Evolutionary conservation across 2,329 filamentous ascomycete species (phyloP).

Genomic region (Penicillium palitans): DNA sequence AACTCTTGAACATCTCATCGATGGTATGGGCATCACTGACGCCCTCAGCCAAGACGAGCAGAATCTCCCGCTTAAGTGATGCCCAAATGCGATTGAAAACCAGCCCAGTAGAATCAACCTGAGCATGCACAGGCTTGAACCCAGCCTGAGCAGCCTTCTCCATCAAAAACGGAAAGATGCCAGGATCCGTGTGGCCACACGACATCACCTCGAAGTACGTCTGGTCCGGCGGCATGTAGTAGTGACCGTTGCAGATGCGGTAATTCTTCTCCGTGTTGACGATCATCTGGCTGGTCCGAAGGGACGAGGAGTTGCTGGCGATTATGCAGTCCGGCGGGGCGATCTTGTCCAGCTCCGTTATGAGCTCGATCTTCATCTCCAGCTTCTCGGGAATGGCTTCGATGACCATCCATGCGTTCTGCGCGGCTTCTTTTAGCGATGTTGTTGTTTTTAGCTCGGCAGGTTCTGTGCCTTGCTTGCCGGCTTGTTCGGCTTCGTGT

Average conservation of each 20-base stretch:
- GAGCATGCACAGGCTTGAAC: slow-evolving; percentile 19
- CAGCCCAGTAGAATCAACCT: slow-evolving; percentile 19
- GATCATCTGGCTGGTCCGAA: slow-evolving; percentile 22
- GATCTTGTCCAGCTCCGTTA: slow-evolving; percentile 15
- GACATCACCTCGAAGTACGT: slow-evolving; percentile 22
- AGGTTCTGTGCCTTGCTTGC: slow-evolving; percentile 17
- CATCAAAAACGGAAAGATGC: slow-evolving; percentile 22
- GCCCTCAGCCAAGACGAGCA: slow-evolving; percentile 20
- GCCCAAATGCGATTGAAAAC: slow-evolving; percentile 26
- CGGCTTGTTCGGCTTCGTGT: slow-evolving; percentile 17
- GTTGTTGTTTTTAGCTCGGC: slow-evolving; percentile 11
- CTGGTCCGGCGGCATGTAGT: slow-evolving; percentile 27
- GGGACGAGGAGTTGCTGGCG: slow-evolving; percentile 21
- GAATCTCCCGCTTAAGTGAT: slow-evolving; percentile 20
- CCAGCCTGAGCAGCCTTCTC: slow-evolving; percentile 19
- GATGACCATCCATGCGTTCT: slow-evolving; percentile 21
- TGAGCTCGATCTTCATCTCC: slow-evolving; percentile 19
- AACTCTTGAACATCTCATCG: slow-evolving; percentile 25
- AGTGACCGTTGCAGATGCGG: slow-evolving; percentile 25
- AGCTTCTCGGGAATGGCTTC: slow-evolving; percentile 22
- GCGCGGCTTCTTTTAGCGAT: slow-evolving; percentile 12
- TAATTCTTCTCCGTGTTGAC: slow-evolving; percentile 20
- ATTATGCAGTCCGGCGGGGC: slow-evolving; percentile 19
- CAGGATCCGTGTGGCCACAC: slow-evolving; percentile 21
- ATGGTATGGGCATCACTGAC: slow-evolving; percentile 20